phyloP scores from a whole-genome alignment of 345 rosid genomes.

The Punica granatum region DNA sequence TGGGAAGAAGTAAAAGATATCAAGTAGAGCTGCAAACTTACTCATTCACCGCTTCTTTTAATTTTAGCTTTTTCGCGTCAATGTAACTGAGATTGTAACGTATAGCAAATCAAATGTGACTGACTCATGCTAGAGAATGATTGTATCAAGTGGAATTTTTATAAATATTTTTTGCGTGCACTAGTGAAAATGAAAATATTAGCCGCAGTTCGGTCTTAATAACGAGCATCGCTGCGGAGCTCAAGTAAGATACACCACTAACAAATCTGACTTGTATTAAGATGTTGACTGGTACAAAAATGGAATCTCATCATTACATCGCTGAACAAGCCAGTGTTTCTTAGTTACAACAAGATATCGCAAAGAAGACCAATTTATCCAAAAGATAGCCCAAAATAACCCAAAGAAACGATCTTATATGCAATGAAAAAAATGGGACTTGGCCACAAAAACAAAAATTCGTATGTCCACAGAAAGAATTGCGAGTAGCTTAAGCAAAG shows the following conservation, averaged over 20 bases:
- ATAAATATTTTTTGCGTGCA: neutral
- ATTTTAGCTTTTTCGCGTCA: neutral
- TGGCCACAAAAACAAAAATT: neutral
- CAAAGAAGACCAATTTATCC: neutral
- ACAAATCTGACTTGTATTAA: too few relatives aligned
- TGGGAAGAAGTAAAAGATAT: neutral
- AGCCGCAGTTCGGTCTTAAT: too few relatives aligned
- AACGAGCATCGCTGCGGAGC: too few relatives aligned
- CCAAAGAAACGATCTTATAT: neutral
- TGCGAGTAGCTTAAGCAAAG: neutral
- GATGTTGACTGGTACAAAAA: neutral
- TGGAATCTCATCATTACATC: neutral
- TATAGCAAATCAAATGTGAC: neutral
- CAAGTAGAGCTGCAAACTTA: neutral
- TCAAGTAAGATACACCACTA: too few relatives aligned
- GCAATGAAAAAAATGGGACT: neutral
- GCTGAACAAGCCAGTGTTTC: neutral
- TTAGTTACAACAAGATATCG: neutral
- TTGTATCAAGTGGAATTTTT: neutral
- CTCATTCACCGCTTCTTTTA: neutral
- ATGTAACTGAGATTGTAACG: neutral
- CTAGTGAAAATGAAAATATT: neutral
- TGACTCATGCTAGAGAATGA: neutral
- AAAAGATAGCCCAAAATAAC: neutral
- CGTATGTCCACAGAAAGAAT: neutral